Evolutionary conservation across 129 eudicot genomes (phyloP).

Genomic region (Apium graveolens): DNA sequence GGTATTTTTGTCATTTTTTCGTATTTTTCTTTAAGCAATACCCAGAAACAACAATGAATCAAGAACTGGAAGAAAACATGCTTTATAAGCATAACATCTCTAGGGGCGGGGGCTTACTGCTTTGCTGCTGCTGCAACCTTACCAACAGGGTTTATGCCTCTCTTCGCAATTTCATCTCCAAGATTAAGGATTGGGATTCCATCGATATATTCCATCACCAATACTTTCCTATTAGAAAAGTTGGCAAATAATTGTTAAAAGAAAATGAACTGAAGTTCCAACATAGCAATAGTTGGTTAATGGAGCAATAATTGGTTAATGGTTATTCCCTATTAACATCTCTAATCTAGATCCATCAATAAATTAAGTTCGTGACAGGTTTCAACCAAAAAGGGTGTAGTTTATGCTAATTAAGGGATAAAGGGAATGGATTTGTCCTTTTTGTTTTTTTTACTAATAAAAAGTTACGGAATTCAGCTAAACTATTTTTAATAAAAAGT

Average conservation of each 20-base stretch:
- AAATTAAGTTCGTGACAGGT: neutral
- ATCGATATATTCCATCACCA: slow-evolving; percentile 89
- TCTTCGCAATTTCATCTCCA: slow-evolving; percentile 85
- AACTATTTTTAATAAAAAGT: neutral
- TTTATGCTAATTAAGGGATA: neutral
- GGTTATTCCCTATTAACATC: neutral
- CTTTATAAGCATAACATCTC: slow-evolving; percentile 22
- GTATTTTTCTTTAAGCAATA: neutral
- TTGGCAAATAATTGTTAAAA: neutral
- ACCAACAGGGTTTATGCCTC: slow-evolving; percentile 77
- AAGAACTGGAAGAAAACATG: neutral
- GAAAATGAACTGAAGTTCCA: neutral
- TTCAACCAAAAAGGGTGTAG: neutral
- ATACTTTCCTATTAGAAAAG: slow-evolving; percentile 50
- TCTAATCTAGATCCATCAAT: neutral
- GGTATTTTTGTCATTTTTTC: too few relatives aligned
- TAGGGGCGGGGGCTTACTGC: slow-evolving; percentile 67
- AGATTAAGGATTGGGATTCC: slow-evolving; percentile 89
- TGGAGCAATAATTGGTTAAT: neutral
- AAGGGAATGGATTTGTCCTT: neutral
- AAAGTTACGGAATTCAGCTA: neutral
- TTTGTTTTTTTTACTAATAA: too few relatives aligned
- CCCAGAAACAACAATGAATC: neutral
- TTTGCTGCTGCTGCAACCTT: slow-evolving; percentile 87
- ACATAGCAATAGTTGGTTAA: neutral